Evolutionary conservation across 345 rosid genomes (phyloP).

Genomic region (Geranium rotundifolium): DNA sequence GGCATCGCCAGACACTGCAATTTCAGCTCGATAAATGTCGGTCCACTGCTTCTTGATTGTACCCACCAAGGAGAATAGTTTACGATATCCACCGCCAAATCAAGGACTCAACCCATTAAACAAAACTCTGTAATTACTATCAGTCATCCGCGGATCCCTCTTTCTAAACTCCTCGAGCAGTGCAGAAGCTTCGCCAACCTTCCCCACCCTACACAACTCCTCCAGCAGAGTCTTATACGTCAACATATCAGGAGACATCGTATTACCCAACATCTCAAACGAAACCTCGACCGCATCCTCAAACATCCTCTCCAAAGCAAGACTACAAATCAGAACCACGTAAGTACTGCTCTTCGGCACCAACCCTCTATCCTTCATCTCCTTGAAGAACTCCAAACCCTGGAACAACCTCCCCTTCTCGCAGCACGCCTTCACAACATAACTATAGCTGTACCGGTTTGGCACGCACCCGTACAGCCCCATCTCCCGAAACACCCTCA

Average conservation of each 20-base stretch:
- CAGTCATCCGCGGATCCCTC: slow-evolving; percentile 56
- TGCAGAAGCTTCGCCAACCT: slow-evolving; percentile 52
- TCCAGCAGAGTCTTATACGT: slow-evolving; percentile 73
- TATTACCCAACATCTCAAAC: slow-evolving; percentile 58
- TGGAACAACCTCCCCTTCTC: slow-evolving; percentile 59
- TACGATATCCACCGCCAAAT: no score
- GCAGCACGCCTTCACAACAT: slow-evolving; percentile 64
- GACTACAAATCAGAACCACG: slow-evolving; percentile 72
- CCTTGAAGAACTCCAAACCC: slow-evolving; percentile 70
- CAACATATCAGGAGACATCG: slow-evolving; percentile 56
- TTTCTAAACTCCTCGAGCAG: slow-evolving; percentile 67
- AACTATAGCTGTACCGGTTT: slow-evolving; percentile 54
- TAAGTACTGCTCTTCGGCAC: slow-evolving; percentile 52
- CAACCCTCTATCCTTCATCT: slow-evolving; percentile 55
- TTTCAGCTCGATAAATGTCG: no score
- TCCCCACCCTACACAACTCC: slow-evolving; percentile 64
- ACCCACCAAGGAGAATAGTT: no score
- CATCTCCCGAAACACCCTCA: slow-evolving; percentile 62
- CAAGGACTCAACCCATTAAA: slow-evolving; percentile 26
- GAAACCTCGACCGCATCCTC: slow-evolving; percentile 40
- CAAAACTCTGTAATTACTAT: slow-evolving; percentile 46
- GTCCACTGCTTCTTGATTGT: no score
- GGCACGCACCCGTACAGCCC: slow-evolving; percentile 75
- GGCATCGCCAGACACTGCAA: no score
- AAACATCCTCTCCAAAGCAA: slow-evolving; percentile 43